Conservation (phyloP, 768 basidiomycete species). For the Leccinum aurantiacum region DNA sequence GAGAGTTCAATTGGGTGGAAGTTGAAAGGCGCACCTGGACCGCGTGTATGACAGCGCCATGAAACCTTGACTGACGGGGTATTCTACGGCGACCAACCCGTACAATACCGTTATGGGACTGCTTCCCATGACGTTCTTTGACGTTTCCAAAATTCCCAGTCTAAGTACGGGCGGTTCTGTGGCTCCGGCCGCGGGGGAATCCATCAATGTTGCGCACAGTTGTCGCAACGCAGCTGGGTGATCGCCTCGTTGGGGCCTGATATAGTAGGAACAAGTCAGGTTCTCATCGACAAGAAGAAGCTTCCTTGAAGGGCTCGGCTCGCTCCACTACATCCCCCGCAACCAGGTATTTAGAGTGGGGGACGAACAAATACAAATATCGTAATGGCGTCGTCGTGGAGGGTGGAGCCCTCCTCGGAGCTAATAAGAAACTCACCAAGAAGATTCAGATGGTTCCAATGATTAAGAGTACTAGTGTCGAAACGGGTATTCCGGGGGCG, state of each 20-base stretch:
- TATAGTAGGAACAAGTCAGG: conserved; percentile 12
- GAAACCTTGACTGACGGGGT: conserved; percentile 36
- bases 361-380: conserved; percentile 21
- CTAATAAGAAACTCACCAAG: neutral
- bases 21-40: conserved; percentile 25
- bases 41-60: conserved; percentile 34
- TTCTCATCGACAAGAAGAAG: conserved; percentile 18
- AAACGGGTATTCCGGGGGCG: conserved; percentile 12
- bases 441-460: neutral
- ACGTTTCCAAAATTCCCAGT: conserved; percentile 17
- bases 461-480: neutral
- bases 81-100: conserved; percentile 31
- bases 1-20: neutral
- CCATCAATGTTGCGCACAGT: neutral
- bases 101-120: conserved; percentile 27
- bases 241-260: conserved; percentile 14
- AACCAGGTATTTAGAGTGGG: conserved; percentile 9
- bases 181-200: conserved; percentile 19
- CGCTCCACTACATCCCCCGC: conserved; percentile 15
- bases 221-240: conserved; percentile 4
- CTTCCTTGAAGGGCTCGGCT: conserved; percentile 1
- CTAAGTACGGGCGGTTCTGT: conserved; percentile 11
- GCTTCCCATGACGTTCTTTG: conserved; percentile 28
- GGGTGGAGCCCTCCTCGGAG: conserved; percentile 12
- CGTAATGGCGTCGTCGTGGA: conserved; percentile 27